Conservation (phyloP, 805 yeast genomes). For the Teunomyces funiuensis region DNA sequence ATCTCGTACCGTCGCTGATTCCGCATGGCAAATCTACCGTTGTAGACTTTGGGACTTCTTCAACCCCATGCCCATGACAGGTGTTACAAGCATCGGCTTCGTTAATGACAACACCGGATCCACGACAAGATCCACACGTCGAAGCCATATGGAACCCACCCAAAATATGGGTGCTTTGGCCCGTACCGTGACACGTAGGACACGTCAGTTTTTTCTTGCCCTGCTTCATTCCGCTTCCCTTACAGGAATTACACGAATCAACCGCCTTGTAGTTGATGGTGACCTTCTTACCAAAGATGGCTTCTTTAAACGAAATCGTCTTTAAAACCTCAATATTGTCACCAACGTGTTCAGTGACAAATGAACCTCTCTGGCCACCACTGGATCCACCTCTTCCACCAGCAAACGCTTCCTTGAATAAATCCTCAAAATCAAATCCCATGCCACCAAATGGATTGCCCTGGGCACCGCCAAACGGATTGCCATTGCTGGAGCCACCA, state of each 20-base stretch:
- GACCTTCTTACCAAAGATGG: slow-evolving; percentile 74
- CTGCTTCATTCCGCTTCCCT: slow-evolving; percentile 80
- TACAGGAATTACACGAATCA: slow-evolving; percentile 76
- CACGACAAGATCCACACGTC: slow-evolving; percentile 84
- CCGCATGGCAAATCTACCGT: slow-evolving; percentile 88
- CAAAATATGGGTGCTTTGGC: slow-evolving; percentile 79
- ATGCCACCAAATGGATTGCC: slow-evolving; percentile 54
- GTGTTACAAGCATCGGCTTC: slow-evolving; percentile 66
- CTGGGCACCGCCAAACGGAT: slow-evolving; percentile 30
- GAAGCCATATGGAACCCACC: slow-evolving; percentile 98
- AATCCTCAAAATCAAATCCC: slow-evolving; percentile 48
- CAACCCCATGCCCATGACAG: slow-evolving; percentile 91
- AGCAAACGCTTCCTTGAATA: slow-evolving; percentile 51
- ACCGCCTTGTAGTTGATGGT: slow-evolving; percentile 70
- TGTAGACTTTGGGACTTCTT: slow-evolving; percentile 63
- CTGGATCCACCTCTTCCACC: slow-evolving; percentile 32
- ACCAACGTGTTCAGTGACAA: slow-evolving; percentile 80
- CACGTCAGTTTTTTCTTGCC: slow-evolving; percentile 79
- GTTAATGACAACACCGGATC: slow-evolving; percentile 79
- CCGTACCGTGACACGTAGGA: slow-evolving; percentile 88
- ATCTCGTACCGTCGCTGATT: slow-evolving; percentile 77
- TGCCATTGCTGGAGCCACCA: slow-evolving; percentile 34
- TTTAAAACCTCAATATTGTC: slow-evolving; percentile 82
- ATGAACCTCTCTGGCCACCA: slow-evolving; percentile 43
- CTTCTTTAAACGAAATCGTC: slow-evolving; percentile 77